Evolutionary conservation across 2,329 filamentous ascomycete genomes (phyloP).

Genomic region (Westerdykella sp.): DNA sequence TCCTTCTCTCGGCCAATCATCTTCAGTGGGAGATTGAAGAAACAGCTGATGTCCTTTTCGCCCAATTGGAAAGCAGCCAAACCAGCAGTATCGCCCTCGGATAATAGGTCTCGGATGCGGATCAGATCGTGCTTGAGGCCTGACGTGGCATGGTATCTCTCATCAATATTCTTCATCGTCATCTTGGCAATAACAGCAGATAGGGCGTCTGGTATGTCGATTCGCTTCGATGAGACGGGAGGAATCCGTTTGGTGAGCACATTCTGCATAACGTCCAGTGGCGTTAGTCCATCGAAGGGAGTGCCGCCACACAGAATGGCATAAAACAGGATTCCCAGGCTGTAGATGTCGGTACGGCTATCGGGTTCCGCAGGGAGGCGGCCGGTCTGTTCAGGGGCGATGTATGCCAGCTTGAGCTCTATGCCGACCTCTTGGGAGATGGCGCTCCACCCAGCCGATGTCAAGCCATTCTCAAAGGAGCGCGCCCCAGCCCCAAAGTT

Average conservation of each 20-base stretch:
- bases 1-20: constrained; percentile 78
- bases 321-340: constrained; percentile 84
- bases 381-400: constrained; percentile 91
- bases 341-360: constrained; percentile 82
- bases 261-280: constrained; percentile 86
- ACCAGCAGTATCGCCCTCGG: constrained; percentile 64
- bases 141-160: constrained; percentile 83
- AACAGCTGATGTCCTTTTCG: constrained; percentile 82
- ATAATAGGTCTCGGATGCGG: constrained; percentile 66
- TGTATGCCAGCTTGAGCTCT: constrained; percentile 83
- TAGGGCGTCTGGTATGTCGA: constrained; percentile 78
- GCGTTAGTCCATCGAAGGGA: constrained; percentile 71
- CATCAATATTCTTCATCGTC: constrained; percentile 79
- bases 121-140: constrained; percentile 77
- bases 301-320: constrained; percentile 62
- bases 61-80: constrained; percentile 71
- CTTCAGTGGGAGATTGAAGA: constrained; percentile 75
- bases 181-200: constrained; percentile 84
- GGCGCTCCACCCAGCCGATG: constrained; percentile 76
- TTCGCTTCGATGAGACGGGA: constrained; percentile 66
- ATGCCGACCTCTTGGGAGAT: constrained; percentile 78
- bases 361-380: constrained; percentile 89
- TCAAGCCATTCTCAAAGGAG: constrained; percentile 83
- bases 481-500: constrained; percentile 82
- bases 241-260: constrained; percentile 75